Percentiles rank a stretch among this genome's conserved stretches.
These are phyloP conservation scores for Cutaneotrichosporon cavernicola DNA, from an alignment of 1,284 basidiomycete species.

Conservation along the genomic window DNA sequence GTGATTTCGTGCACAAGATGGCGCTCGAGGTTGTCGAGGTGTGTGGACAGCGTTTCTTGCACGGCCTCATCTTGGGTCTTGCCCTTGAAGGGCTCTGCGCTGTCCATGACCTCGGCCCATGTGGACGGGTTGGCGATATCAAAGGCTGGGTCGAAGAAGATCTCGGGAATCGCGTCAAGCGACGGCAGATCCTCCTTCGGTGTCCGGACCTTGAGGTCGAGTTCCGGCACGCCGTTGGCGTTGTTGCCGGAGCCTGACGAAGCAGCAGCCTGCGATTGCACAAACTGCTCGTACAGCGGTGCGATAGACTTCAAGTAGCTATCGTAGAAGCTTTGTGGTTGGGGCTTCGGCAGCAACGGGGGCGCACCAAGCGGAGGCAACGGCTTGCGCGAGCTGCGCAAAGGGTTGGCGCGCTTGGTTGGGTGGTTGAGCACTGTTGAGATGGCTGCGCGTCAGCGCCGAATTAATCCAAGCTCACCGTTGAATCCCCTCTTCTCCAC, in stretches of 20 bases:
- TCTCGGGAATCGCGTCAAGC: conserved; percentile 71
- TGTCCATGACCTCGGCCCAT: conserved; percentile 68
- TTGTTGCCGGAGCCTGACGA: conserved; percentile 30
- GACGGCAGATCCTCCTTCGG: conserved; percentile 56
- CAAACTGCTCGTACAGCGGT: conserved; percentile 68
- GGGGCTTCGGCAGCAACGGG: conserved; percentile 63
- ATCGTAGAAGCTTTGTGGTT: conserved; percentile 65
- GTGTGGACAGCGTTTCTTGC: conserved; percentile 87
- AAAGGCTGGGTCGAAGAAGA: conserved; percentile 78
- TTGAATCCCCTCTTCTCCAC: conserved; percentile 50
- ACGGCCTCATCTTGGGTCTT: conserved; percentile 61
- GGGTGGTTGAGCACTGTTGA: conserved; percentile 81
- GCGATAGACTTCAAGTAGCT: conserved; percentile 70
- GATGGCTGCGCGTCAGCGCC: conserved; percentile 56
- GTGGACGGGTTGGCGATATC: conserved; percentile 80
- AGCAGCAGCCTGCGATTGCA: conserved; percentile 35
- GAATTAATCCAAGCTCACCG: conserved; percentile 23
- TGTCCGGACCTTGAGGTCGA: conserved; percentile 22
- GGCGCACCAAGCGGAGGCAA: conserved; percentile 68
- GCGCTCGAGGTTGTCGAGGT: conserved; percentile 91
- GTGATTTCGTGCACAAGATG: conserved; percentile 93
- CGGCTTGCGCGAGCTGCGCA: conserved; percentile 72
- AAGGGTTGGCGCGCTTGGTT: conserved; percentile 75
- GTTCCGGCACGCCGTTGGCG: conserved; percentile 24
- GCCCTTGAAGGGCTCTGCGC: conserved; percentile 18